Base-by-base conservation (phyloP, 2,329 filamentous ascomycete genomes). In the Paecilomyces formosus region DNA sequence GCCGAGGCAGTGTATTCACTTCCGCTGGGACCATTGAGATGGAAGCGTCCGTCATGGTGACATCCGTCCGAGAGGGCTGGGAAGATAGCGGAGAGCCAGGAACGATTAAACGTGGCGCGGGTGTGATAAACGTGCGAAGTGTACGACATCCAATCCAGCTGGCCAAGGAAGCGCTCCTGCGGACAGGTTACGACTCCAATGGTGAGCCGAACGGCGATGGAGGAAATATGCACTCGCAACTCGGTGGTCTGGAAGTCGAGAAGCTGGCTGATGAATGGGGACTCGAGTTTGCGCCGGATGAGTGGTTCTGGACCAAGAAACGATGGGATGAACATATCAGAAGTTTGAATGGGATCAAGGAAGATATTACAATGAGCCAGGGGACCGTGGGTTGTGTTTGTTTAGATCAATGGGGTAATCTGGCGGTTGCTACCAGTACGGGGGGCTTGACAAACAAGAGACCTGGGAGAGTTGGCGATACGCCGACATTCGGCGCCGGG, bases 361-460 rank as follows among this genome's bases (percentile, higher is more conserved):
- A 68, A 24, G 54, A 58, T 15, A 45, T 64, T 1, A 63, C 59
- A n/a, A 54, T 95, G 15, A 88, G 90, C 0, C 90, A 95, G 73
- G 92, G 92, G 0, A 96, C 92, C 0, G 88, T 88, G 30, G 92
- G 92, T 1, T 90, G 89, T 7, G 90, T 96, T 0, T 90, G 89
- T 24, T 76, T 96, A 7, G 92, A 96, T 71, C 78, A 77, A n/a
- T 82, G 86, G 49, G 91, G 91, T 0, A 84, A 88, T 3, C 73
- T 95, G 2, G 92, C 89, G 57, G 81, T 80, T 53, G 84, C 84
- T 2, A 87, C 84, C 0, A 84, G 81, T 35, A 87, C 84, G 0
- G 92, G 92, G 4, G 92, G 92, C 0, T 71, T 96, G 72, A 96
- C 92, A 22, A 96, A 96, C 71, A 96, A 96, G 77, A 76, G 93